Evolutionary conservation across 352 stramenopile genomes (phyloP).

Genomic region (Globisporangium spinosum): DNA sequence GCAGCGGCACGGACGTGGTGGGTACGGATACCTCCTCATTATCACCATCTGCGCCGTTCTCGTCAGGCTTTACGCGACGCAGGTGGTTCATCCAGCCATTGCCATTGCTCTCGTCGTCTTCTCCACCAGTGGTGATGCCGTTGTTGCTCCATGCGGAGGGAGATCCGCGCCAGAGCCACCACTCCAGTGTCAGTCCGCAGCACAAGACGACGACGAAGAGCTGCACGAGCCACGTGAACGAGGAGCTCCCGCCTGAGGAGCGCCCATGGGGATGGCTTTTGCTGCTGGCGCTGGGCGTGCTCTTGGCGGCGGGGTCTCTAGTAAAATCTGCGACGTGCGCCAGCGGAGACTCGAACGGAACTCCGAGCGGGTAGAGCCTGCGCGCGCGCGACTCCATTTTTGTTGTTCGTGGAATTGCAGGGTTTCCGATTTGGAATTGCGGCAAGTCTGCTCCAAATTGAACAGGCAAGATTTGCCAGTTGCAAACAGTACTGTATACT

Average conservation of each 20-base stretch:
- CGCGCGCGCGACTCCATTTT: slow-evolving; percentile 43
- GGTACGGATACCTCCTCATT: neutral
- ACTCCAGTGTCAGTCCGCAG: slow-evolving; percentile 42
- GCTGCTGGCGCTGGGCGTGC: neutral
- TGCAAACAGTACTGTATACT: too few species aligned
- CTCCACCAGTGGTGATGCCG: neutral
- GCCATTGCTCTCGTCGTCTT: neutral
- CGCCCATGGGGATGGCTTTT: neutral
- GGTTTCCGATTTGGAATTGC: too few species aligned
- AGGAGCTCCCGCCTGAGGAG: slow-evolving; percentile 13
- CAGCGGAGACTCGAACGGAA: slow-evolving; percentile 16
- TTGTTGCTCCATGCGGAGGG: neutral
- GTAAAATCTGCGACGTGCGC: neutral
- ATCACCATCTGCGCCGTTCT: neutral
- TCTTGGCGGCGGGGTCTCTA: neutral
- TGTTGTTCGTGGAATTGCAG: slow-evolving; percentile 7
- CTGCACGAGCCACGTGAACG: slow-evolving; percentile 35
- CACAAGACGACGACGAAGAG: slow-evolving; percentile 37
- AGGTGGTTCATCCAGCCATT: slow-evolving; percentile 45
- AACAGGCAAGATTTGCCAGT: too few species aligned
- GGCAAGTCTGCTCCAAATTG: too few species aligned
- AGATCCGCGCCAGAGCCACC: slow-evolving; percentile 38
- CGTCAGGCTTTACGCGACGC: slow-evolving; percentile 25
- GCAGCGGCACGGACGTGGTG: slow-evolving; percentile 25
- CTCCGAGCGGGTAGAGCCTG: slow-evolving; percentile 20